Conservation (phyloP, 176 grass and related monocot species). For the Ampelocalamus luodianensis region DNA sequence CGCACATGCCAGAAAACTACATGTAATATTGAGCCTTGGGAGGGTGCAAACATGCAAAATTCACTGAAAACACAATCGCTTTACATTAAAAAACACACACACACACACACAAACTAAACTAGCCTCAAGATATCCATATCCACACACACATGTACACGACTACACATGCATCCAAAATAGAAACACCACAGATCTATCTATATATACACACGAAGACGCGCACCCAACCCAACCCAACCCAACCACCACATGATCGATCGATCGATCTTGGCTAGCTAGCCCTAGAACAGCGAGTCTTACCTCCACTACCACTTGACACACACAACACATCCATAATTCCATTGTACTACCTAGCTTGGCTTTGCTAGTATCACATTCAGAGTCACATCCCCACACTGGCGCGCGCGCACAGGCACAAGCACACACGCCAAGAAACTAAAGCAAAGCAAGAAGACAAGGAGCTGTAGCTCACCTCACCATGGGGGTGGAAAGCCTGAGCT, state of each 20-base stretch:
- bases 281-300: slow-evolving; percentile 38
- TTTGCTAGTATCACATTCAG: slow-evolving; percentile 7
- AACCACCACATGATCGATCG: background rate
- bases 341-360: slow-evolving; percentile 10
- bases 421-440: slow-evolving; percentile 32
- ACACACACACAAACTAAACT: background rate
- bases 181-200: slow-evolving; percentile 38
- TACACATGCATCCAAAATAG: background rate
- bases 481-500: slow-evolving; percentile 48
- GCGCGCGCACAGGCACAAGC: background rate
- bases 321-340: slow-evolving; percentile 29
- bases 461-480: slow-evolving; percentile 25
- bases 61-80: background rate
- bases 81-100: background rate
- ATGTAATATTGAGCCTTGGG: background rate
- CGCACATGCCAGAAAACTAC: background rate
- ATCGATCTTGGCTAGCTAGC: slow-evolving; percentile 4
- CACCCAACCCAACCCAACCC: background rate
- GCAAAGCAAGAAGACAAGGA: slow-evolving; percentile 1
- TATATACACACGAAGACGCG: background rate
- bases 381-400: background rate
- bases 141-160: background rate
- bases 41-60: background rate
- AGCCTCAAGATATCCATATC: background rate
- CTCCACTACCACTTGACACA: background rate